Percentiles rank a stretch among this genome's conserved stretches.
phyloP scores from a whole-genome alignment of 2,329 filamentous ascomycete genomes.

The Dothideomycetidae sp. region DNA sequence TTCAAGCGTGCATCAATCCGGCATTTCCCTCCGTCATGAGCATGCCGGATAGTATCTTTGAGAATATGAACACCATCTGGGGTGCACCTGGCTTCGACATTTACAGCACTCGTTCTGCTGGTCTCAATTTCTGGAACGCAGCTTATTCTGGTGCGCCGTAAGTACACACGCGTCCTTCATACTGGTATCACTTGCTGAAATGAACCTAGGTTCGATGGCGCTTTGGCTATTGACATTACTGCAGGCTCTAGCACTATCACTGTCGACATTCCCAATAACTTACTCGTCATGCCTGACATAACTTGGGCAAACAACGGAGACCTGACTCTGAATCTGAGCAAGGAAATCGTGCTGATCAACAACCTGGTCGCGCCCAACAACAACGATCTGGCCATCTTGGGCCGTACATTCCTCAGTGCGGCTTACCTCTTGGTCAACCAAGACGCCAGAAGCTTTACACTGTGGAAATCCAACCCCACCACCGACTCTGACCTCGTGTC shows the following conservation, averaged over 20 bases:
- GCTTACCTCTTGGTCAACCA: constrained; percentile 13
- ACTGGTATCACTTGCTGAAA: no score
- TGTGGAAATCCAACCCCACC: constrained; percentile 12
- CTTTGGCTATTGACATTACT: neutral
- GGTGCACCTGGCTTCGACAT: no score
- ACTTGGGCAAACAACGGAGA: neutral
- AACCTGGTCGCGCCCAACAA: constrained; percentile 2
- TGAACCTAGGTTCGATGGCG: neutral
- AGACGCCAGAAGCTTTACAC: constrained; percentile 9
- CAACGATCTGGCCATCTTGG: constrained; percentile 10
- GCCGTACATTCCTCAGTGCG: constrained; percentile 11
- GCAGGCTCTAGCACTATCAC: neutral
- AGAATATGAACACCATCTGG: neutral
- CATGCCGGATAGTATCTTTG: neutral
- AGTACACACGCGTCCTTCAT: neutral
- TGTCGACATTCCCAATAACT: neutral
- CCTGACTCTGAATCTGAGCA: neutral
- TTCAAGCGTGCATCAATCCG: neutral
- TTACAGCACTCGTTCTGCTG: neutral
- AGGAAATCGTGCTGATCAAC: neutral
- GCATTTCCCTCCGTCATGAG: neutral
- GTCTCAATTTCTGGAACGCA: neutral
- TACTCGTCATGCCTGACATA: neutral
- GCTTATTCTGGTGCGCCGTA: neutral
- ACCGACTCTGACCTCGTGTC: constrained; percentile 7